These are phyloP conservation scores for Sclerotinia minor DNA, from an alignment of 2,329 filamentous ascomycete genomes.

Conservation along the genomic window DNA sequence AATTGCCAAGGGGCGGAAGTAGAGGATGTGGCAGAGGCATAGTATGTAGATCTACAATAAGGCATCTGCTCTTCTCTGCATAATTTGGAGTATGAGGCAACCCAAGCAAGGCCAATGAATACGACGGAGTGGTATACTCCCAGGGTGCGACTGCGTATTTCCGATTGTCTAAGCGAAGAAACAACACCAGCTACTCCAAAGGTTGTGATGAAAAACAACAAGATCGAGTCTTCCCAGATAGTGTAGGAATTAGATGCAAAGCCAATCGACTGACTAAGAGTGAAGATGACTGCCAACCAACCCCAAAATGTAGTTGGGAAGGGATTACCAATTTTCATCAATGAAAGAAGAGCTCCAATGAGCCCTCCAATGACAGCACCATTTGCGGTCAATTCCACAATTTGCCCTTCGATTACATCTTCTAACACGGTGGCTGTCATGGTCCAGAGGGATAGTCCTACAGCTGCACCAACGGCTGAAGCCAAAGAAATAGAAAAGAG, in stretches of 20 bases:
- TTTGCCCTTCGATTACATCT: slow-evolving; percentile 25
- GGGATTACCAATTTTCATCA: slow-evolving; percentile 48
- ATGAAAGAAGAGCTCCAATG: slow-evolving; percentile 46
- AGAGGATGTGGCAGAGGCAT: slow-evolving; percentile 85
- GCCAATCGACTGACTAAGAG: slow-evolving; percentile 82
- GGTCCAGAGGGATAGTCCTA: slow-evolving; percentile 33
- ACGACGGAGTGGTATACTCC: slow-evolving; percentile 82
- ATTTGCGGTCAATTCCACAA: slow-evolving; percentile 33
- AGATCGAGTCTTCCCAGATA: slow-evolving; percentile 96
- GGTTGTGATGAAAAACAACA: slow-evolving; percentile 85
- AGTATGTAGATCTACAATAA: slow-evolving; percentile 92
- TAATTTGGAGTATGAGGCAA: slow-evolving; percentile 85
- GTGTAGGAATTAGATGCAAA: slow-evolving; percentile 98
- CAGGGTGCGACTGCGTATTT: slow-evolving; percentile 66
- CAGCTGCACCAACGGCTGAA: slow-evolving; percentile 33
- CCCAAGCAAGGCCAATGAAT: slow-evolving; percentile 75
- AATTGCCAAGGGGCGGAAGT: slow-evolving; percentile 93
- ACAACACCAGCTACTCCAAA: slow-evolving; percentile 77
- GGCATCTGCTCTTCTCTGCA: slow-evolving; percentile 99
- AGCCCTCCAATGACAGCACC: slow-evolving; percentile 36
- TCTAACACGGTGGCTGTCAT: slow-evolving; percentile 19
- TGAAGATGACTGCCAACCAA: slow-evolving; percentile 80
- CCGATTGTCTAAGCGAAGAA: slow-evolving; percentile 72
- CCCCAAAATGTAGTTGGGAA: slow-evolving; percentile 81
- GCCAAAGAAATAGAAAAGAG: slow-evolving; percentile 35